These are phyloP conservation scores for Verticillium nubilum DNA, from an alignment of 2,329 filamentous ascomycete genomes.

Conservation along the genomic window DNA sequence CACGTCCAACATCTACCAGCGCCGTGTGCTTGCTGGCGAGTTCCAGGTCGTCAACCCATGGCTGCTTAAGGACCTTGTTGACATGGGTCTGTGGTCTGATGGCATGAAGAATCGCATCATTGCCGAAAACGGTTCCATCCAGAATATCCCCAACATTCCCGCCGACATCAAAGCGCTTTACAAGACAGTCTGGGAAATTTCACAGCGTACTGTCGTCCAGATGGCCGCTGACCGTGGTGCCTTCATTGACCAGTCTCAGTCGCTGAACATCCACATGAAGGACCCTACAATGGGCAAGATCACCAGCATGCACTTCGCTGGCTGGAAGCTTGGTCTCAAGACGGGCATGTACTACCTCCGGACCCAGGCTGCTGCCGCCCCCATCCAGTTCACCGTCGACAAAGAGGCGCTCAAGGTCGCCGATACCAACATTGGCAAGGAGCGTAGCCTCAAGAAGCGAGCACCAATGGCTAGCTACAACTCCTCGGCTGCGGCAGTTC, in stretches of 20 bases:
- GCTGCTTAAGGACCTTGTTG: slow-evolving; percentile 95
- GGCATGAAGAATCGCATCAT: slow-evolving; percentile 99
- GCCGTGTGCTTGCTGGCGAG: slow-evolving; percentile 93
- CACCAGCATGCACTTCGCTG: slow-evolving; percentile 98
- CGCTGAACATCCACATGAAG: slow-evolving; percentile 98
- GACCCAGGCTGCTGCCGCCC: slow-evolving; percentile 92
- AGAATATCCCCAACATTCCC: slow-evolving; percentile 95
- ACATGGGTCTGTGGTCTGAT: slow-evolving; percentile 97
- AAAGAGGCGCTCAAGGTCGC: slow-evolving; percentile 87
- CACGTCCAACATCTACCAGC: slow-evolving; percentile 99
- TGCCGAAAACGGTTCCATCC: slow-evolving; percentile 88
- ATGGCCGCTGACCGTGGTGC: slow-evolving; percentile 98
- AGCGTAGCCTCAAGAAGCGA: slow-evolving; percentile 64
- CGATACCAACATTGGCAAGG: slow-evolving; percentile 71
- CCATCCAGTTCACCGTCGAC: slow-evolving; percentile 98
- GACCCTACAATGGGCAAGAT: slow-evolving; percentile 99
- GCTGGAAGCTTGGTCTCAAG: slow-evolving; percentile 99
- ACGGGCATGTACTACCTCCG: slow-evolving; percentile 99
- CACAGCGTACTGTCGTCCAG: slow-evolving; percentile 89
- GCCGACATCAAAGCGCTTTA: slow-evolving; percentile 94
- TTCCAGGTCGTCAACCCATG: slow-evolving; percentile 99
- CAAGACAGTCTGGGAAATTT: slow-evolving; percentile 99
- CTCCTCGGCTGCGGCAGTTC: slow-evolving; percentile 55
- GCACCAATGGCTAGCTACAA: slow-evolving; percentile 51
- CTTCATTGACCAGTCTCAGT: slow-evolving; percentile 98